Evolutionary conservation across 768 basidiomycete genomes (phyloP).

Genomic region (Saitozyma sp.): DNA sequence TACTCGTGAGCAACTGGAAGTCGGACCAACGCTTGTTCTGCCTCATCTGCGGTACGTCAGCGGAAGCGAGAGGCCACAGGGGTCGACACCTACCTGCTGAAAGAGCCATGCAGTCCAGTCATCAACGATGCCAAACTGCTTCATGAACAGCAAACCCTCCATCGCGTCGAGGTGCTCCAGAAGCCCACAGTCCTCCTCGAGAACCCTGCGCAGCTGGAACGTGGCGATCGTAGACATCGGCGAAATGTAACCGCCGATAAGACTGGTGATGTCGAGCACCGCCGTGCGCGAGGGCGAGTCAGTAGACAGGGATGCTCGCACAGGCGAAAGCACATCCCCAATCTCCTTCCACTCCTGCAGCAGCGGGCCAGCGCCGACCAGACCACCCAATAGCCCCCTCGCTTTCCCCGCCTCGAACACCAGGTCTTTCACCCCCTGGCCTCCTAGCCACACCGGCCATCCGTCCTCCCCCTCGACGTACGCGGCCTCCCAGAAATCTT

Average conservation of each 20-base stretch:
- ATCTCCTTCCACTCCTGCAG: constrained; percentile 15
- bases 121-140: constrained; percentile 18
- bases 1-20: constrained; percentile 33
- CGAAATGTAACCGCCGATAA: constrained; percentile 8
- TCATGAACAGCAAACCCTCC: constrained; percentile 33
- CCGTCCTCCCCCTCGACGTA: constrained; percentile 26
- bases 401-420: constrained; percentile 44
- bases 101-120: constrained; percentile 35
- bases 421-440: constrained; percentile 10
- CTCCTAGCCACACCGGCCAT: constrained; percentile 35
- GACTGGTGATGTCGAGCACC: constrained; percentile 4
- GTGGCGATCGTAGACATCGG: constrained; percentile 28
- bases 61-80: neutral
- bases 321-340: constrained; percentile 5
- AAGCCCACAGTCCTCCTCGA: constrained; percentile 44
- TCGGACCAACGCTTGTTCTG: constrained; percentile 28
- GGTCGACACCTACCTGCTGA: constrained; percentile 24
- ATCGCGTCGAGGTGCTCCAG: constrained; percentile 44
- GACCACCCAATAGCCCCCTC: constrained; percentile 25
- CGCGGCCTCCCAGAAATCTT: constrained; percentile 43
- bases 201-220: constrained; percentile 26
- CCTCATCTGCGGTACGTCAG: constrained; percentile 11
- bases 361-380: constrained; percentile 3
- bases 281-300: too few relatives aligned
- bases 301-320: neutral